Evolutionary conservation across 805 yeast genomes (phyloP), one percentile per base, ranked within the genome.

Genomic region (Candida multigemmis): DNA sequence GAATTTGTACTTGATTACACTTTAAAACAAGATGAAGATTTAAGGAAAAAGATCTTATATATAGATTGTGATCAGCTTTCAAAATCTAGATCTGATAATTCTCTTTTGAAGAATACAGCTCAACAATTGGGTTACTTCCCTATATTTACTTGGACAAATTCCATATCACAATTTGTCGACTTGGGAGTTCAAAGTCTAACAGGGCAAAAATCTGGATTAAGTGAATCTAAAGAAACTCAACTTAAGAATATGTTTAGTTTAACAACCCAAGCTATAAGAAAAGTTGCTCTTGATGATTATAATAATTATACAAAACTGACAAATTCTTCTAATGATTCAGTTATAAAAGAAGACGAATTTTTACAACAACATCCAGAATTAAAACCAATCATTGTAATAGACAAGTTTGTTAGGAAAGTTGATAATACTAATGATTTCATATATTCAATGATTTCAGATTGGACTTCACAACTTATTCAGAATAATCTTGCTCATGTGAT

Each of bases 121-220:
- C 58, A 56, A 14, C 84, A 83, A 48, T 44, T 86, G 14, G 98
- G 98, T 0, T 91, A 91, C 51, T 84, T 72, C 60, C 98, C 98
- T 1, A 77, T 84, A 5, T 91, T 91, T 50, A 82, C 96, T 13
- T 89, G 96, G 95, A 57, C 87, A 34, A 84, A 84, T 48, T 71
- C 80, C 2, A 57, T 87, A 8, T 74, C 94, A 0, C 72, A 75
- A 32, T 76, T 86, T 33, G 57, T 84, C 24, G 98, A 91, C 54
- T 63, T 91, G 42, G 84, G 77, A 29, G 80, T 82, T 12, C 94
- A 85, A 46, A 89, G 96, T 31, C 50, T 89, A 22, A 85, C 94
- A 1, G 98, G 97, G 1, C 96, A 86, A 48, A 87, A 86, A 46
- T 80, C 94, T 3, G 96, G 96, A 1, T 60, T 87, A 25, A 73